Base-by-base conservation (phyloP, 768 basidiomycete genomes). In the Russula vinacea region DNA sequence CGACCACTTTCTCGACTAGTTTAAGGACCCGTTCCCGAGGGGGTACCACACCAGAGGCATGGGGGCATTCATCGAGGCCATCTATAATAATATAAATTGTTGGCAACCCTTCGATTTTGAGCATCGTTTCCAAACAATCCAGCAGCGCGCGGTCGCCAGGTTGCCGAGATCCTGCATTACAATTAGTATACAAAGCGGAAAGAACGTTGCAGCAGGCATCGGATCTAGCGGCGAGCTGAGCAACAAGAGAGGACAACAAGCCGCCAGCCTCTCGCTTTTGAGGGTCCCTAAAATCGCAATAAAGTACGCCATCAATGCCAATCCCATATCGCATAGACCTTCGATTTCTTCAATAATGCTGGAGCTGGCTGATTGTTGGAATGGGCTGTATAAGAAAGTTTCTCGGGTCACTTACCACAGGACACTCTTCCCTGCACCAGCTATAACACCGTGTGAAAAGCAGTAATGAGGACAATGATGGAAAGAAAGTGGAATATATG, bases 401-500 rank as follows among this genome's bases (percentile, higher is more conserved):
- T 40, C 8, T 16, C 6, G 51, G 10, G 11, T 10, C 11, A 56
- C 40, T 13, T 33, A 57, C 56, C 19, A 57, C 8, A 57, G 4
- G n/a, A 57, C 22, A 29, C 56, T 45, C 29, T 57, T 57, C 14
- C 56, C 56, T 4, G 56, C 9, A 4, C 56, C 56, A 11, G 56
- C 56, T 57, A 45, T 9, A 11, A 33, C 3, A 17, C 3, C 24
- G 17, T 10, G 8, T 16, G 8, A 44, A 8, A n/a, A 44, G 39
- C 24, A 22, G 10, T 3, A 17, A 10, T 56, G 17, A 56, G 39
- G 24, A 56, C 9, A 56, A 4, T 1, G 22, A 39, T 13, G 17
- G 26, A 19, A 32, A 44, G 2, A 8, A 19, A 44, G 26, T 17
- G 19, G 16, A 26, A 56, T 5, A n/a, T 29, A 7, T 13, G 19